Evolutionary conservation across 2,329 filamentous ascomycete species (phyloP), one percentile per base, ranked within the genome.

Genomic region (Penicillium sp.): DNA sequence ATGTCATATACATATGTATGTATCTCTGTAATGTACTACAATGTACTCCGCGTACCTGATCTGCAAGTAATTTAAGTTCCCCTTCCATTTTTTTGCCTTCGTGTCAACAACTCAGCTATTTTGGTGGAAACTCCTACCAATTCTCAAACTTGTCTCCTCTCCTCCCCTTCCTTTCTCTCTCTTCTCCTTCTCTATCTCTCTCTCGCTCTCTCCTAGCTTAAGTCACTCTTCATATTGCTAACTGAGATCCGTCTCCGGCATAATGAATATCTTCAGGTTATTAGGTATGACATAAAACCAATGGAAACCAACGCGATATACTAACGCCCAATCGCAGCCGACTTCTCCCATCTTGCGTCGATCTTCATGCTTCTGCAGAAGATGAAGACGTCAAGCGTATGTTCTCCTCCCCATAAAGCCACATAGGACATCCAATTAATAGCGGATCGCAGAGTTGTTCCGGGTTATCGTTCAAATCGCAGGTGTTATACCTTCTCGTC

Each of bases 391-490:
- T 88, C 94, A 46, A 96, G 91, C 74, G 93, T 97, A 82, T 61
- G 87, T 48, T 29, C 17, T 50, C 4, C 29, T 51, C 25, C 49
- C 31, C 17, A n/a, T 27, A 1, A 35, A 29, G 23, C 19, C 27
- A 23, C 40, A 21, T 40, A 29, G 6, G 23, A 27, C 27, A 19
- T 29, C n/a, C 38, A 55, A 46, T 60, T 64, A 52, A 65, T 52
- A 12, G 19, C 15, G 23, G 23, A 41, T 27, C 60, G 33, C 54
- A 97, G 93, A 97, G 93, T 82, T 96, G 93, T 75, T 89, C 93
- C 42, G 94, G 94, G 69, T 93, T 99, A 77, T 99, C 94, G 17
- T 97, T 99, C 85, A 99, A 99, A 77, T 97, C 93, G 61, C 94
- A 99, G 83, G 91, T 88, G 50, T 84, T 99, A 57, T 99, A 99